These are phyloP conservation scores for Musa troglodytarum DNA, from an alignment of 176 grass and related monocot genomes.

Conservation along the genomic window DNA sequence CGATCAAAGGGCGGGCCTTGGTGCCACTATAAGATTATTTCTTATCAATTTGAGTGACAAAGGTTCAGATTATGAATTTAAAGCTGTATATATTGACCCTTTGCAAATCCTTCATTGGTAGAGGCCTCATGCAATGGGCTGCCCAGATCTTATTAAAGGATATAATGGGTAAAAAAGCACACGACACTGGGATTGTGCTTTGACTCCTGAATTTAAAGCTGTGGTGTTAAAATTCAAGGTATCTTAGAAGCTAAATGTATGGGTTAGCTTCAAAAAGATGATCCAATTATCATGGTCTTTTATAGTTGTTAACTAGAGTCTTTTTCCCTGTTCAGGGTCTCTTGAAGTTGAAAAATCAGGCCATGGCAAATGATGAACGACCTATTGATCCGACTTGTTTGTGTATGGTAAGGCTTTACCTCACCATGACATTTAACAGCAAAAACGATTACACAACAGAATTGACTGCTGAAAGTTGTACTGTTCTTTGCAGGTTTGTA, in stretches of 20 bases:
- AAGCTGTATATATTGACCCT: too few relatives aligned
- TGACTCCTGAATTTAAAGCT: background rate
- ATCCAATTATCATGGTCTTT: constrained; percentile 1
- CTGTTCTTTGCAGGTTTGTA: constrained; percentile 61
- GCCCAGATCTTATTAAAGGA: too few relatives aligned
- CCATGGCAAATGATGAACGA: constrained; percentile 84
- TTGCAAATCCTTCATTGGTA: too few relatives aligned
- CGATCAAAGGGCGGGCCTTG: too few relatives aligned
- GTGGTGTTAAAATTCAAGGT: background rate
- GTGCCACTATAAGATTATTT: too few relatives aligned
- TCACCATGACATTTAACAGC: background rate
- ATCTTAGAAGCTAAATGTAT: background rate
- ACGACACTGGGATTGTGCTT: too few relatives aligned
- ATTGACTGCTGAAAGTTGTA: constrained; percentile 18
- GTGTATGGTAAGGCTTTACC: constrained; percentile 70
- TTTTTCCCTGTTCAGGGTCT: constrained; percentile 47
- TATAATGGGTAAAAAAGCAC: too few relatives aligned
- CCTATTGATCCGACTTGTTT: constrained; percentile 82
- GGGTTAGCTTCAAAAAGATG: background rate
- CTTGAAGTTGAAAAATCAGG: constrained; percentile 82
- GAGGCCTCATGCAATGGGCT: too few relatives aligned
- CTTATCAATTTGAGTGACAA: too few relatives aligned
- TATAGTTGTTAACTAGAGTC: background rate
- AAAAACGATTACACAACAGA: background rate
- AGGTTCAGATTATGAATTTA: too few relatives aligned